These are phyloP conservation scores for Volvariella surrecta DNA, from an alignment of 1,284 basidiomycete genomes.

Conservation along the genomic window DNA sequence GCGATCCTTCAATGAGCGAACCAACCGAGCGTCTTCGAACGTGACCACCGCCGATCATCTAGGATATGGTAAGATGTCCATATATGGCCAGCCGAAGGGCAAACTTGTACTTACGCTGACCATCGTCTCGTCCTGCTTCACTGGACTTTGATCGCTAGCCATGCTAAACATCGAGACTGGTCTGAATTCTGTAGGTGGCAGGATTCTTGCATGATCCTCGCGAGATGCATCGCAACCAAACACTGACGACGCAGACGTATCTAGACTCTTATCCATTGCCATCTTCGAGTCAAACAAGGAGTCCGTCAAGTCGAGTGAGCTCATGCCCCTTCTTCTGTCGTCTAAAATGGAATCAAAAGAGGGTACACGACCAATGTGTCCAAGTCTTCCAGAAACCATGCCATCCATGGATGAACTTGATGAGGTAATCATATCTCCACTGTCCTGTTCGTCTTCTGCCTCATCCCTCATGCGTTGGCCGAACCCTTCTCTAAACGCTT, in stretches of 20 bases:
- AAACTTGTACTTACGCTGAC: conserved; percentile 45
- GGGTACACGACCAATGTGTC: neutral
- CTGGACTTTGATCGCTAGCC: conserved; percentile 38
- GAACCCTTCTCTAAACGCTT: conserved; percentile 4
- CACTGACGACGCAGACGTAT: conserved; percentile 48
- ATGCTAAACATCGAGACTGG: conserved; percentile 58
- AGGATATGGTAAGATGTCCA: neutral
- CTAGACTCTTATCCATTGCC: conserved; percentile 40
- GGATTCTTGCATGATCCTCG: conserved; percentile 16
- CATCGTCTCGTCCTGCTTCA: conserved; percentile 71
- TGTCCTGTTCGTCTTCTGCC: neutral
- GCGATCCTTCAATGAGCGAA: conserved; percentile 62
- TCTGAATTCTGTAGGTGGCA: conserved; percentile 42
- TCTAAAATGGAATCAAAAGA: conserved; percentile 10
- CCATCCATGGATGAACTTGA: conserved; percentile 58
- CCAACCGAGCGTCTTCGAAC: conserved; percentile 60
- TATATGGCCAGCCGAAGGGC: neutral
- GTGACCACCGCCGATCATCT: conserved; percentile 74
- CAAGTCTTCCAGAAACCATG: conserved; percentile 2
- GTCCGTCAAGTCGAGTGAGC: conserved; percentile 28
- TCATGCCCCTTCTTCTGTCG: conserved; percentile 24
- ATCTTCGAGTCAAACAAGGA: conserved; percentile 67
- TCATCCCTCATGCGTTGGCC: too few relatives aligned
- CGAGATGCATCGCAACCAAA: conserved; percentile 42
- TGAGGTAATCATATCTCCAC: conserved; percentile 22